Base-by-base conservation (phyloP, 768 basidiomycete species). In the Hydnum rufescens region DNA sequence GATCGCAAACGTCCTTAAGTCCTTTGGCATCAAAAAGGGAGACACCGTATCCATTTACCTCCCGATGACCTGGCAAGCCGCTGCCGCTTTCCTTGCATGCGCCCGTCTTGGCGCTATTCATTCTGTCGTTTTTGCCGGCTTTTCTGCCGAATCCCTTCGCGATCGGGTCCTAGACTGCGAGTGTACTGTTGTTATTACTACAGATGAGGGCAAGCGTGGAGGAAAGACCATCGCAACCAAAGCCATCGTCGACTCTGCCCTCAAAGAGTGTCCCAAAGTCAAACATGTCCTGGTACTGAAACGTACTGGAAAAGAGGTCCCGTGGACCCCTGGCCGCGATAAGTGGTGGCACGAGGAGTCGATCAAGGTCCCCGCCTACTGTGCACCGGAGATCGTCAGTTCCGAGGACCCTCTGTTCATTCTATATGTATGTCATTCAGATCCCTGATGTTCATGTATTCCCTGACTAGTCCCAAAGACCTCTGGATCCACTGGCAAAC, bases 371-470 rank as follows among this genome's bases (percentile, higher is more conserved):
- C 77, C 85, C 18, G 75, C 73, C 54, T 93, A 86, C 69, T 93
- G 88, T 70, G 78, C 92, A 0, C 80, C 80, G 16, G 86, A 87
- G 67, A 64, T 82, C 57, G 88, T 99, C 82, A 63, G 75, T 30
- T 66, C 85, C n/a, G 93, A 99, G 64, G 95, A 97, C 62, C 93
- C 93, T 1, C 72, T 99, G 23, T 99, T 99, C 68, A 96, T 99
- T 62, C 89, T 99, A 55, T 99, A 97, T 66, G 92, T 90, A 61
- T 69, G 86, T 73, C 13, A 22, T 19, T 42, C 26, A 26, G 2
- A 26, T 30, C 39, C 19, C 49, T 28, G 49, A 16, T 30, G 29
- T 30, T 50, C 6, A 50, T 39, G 13, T 39, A 39, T 39, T 39
- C 36, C 36, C 22, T n/a, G 28, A 39, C 34, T 1, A n/a, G n/a